Percentiles rank a stretch among this genome's conserved stretches.
Evolutionary conservation across 805 yeast genomes (phyloP).

Genomic region (Yarrowia sp.): DNA sequence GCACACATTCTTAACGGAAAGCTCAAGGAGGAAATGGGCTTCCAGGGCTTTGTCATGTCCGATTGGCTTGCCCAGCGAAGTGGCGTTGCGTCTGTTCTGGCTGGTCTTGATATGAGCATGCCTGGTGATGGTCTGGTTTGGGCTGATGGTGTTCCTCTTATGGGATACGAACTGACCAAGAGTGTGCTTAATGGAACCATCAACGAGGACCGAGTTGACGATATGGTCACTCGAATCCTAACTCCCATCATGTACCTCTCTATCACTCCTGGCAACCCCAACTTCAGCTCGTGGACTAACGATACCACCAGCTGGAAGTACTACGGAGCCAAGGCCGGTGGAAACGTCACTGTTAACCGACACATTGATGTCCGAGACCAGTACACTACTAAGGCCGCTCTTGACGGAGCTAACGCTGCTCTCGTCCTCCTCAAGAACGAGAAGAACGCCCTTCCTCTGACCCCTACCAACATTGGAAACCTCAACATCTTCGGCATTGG

Average conservation of each 20-base stretch:
- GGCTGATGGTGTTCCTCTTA: slow-evolving; percentile 46
- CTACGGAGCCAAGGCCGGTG: slow-evolving; percentile 56
- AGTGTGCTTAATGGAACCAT: slow-evolving; percentile 64
- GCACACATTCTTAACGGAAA: slow-evolving; percentile 61
- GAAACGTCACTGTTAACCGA: slow-evolving; percentile 61
- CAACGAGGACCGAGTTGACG: slow-evolving; percentile 61
- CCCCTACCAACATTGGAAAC: slow-evolving; percentile 51
- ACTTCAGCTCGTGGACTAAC: slow-evolving; percentile 65
- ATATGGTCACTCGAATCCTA: slow-evolving; percentile 66
- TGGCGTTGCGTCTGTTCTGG: slow-evolving; percentile 62
- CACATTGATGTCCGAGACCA: slow-evolving; percentile 62
- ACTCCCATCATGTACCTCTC: slow-evolving; percentile 55
- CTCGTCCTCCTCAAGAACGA: slow-evolving; percentile 60
- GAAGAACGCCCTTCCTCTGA: slow-evolving; percentile 61
- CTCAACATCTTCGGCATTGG: slow-evolving; percentile 49
- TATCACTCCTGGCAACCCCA: slow-evolving; percentile 53
- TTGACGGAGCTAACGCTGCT: slow-evolving; percentile 63
- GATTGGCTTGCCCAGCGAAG: slow-evolving; percentile 72
- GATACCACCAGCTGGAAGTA: slow-evolving; percentile 54
- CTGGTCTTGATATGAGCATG: slow-evolving; percentile 73
- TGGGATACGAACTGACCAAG: slow-evolving; percentile 64
- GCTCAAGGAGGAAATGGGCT: slow-evolving; percentile 66
- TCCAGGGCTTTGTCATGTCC: slow-evolving; percentile 70
- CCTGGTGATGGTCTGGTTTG: slow-evolving; percentile 55
- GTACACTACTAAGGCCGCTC: slow-evolving; percentile 56